Conservation (phyloP, 805 yeast genomes). For the Metschnikowia santaceciliae region DNA sequence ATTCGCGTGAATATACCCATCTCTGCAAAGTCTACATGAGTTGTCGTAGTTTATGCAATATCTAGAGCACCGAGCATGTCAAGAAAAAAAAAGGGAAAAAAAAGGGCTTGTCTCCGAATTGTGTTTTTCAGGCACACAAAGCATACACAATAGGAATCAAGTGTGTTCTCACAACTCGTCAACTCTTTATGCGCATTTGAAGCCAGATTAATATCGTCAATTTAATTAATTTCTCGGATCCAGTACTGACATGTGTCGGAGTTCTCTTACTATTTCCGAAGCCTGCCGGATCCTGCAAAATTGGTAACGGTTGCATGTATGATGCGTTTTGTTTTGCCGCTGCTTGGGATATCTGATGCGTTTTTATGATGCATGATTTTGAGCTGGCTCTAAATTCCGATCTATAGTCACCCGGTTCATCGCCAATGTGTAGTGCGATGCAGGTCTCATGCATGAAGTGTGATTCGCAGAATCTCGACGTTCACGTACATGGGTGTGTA, state of each 20-base stretch:
- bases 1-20: neutral
- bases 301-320: neutral
- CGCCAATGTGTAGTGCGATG: neutral
- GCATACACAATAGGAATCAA: neutral
- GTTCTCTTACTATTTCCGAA: neutral
- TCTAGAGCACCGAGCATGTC: neutral
- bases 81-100: neutral
- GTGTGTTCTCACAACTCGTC: neutral
- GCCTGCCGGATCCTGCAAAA: neutral
- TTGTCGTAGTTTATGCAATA: neutral
- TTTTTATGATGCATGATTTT: neutral
- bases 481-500: neutral
- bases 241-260: neutral
- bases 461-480: neutral
- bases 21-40: neutral
- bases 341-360: neutral
- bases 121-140: neutral
- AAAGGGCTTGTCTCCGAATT: neutral
- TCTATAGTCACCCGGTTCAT: neutral
- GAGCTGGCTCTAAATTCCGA: neutral
- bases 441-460: neutral
- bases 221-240: neutral
- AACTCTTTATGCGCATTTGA: neutral
- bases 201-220: neutral
- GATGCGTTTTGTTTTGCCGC: neutral